phyloP scores from a whole-genome alignment of 2,329 filamentous ascomycete species.

The Penicillium sp. region DNA sequence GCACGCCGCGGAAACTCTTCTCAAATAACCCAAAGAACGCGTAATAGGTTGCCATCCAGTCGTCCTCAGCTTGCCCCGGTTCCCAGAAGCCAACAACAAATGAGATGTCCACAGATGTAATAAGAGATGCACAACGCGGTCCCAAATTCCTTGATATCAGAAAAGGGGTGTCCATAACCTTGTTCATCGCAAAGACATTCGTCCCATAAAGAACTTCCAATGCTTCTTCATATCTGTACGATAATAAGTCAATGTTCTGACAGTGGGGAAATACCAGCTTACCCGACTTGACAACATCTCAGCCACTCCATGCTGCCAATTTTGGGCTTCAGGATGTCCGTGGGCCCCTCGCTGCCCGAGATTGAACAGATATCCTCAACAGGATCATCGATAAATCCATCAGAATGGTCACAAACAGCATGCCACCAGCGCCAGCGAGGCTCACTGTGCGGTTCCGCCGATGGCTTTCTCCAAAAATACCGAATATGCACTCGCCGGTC shows the following conservation, averaged over 20 bases:
- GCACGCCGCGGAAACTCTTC: neutral
- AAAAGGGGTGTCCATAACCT: neutral
- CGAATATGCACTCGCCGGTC: neutral
- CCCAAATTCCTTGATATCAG: neutral
- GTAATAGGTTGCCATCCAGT: neutral
- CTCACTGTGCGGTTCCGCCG: neutral
- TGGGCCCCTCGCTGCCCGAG: neutral
- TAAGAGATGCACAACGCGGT: neutral
- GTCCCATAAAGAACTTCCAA: neutral
- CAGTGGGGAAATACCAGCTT: neutral
- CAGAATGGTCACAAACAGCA: neutral
- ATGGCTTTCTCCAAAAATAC: neutral
- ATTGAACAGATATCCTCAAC: neutral
- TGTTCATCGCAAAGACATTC: neutral
- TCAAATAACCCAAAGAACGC: neutral
- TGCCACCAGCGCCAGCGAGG: neutral
- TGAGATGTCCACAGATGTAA: neutral
- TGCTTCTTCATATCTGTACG: neutral
- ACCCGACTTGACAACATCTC: neutral
- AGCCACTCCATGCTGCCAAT: neutral
- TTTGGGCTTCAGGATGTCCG: neutral
- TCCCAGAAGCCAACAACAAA: neutral
- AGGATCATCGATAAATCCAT: neutral
- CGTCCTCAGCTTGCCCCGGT: neutral
- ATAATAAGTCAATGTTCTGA: neutral